Conservation (phyloP, 1,139 yeast genomes). For the Sugiyamaella xylanicola region DNA sequence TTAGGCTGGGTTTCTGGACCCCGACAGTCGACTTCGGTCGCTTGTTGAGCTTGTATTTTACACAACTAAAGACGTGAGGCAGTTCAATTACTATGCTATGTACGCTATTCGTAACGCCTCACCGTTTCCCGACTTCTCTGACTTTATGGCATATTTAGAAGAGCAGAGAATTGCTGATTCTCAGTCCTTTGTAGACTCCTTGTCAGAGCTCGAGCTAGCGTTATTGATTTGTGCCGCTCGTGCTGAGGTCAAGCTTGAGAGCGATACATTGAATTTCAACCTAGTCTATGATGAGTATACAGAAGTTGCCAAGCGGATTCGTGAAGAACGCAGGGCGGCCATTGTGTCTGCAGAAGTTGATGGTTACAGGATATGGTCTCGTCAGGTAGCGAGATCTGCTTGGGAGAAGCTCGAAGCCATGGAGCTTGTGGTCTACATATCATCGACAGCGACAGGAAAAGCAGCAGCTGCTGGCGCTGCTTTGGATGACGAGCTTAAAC, state of each 20-base stretch:
- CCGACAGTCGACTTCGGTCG: constrained; percentile 37
- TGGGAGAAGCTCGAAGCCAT: constrained; percentile 43
- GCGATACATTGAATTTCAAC: constrained; percentile 63
- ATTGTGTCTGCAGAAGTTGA: constrained; percentile 25
- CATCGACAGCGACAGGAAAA: constrained; percentile 23
- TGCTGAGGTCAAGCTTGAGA: constrained; percentile 59
- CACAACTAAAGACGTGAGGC: constrained; percentile 61
- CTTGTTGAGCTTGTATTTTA: constrained; percentile 53
- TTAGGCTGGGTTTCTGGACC: constrained; percentile 26
- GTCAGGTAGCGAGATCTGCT: constrained; percentile 40
- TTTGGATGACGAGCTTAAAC: constrained; percentile 37
- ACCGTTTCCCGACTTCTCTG: constrained; percentile 42
- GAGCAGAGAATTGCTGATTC: constrained; percentile 41
- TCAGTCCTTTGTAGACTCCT: constrained; percentile 44
- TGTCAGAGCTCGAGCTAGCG: constrained; percentile 71
- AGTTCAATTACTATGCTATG: constrained; percentile 55
- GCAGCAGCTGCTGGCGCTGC: constrained; percentile 23
- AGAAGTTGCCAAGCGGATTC: constrained; percentile 53
- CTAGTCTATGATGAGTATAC: constrained; percentile 76
- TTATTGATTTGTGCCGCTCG: constrained; percentile 75
- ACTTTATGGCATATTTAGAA: constrained; percentile 36
- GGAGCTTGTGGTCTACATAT: constrained; percentile 36
- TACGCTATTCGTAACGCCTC: constrained; percentile 48
- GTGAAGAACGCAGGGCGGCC: constrained; percentile 47
- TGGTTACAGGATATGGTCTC: constrained; percentile 41